Evolutionary conservation across 768 basidiomycete species (phyloP).

Genomic region (Podaxis pistillaris): DNA sequence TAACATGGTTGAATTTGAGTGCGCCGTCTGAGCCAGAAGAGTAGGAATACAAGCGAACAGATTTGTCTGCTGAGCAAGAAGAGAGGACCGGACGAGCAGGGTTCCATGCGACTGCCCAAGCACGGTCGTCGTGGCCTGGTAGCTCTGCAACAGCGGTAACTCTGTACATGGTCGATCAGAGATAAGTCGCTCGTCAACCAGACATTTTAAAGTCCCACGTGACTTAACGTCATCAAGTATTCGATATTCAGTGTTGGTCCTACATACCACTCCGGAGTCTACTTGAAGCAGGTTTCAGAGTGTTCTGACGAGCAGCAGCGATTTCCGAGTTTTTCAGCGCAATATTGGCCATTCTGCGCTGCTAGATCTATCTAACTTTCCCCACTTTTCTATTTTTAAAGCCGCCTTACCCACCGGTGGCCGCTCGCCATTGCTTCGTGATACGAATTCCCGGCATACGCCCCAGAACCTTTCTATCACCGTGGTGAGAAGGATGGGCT

Average conservation of each 20-base stretch:
- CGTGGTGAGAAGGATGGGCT: no score
- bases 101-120: slow-evolving; percentile 91
- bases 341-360: no score
- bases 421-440: neutral
- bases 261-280: no score
- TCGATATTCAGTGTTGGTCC: no score
- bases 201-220: neutral
- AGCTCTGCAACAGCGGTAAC: slow-evolving; percentile 1
- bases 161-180: slow-evolving; percentile 10
- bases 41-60: slow-evolving; percentile 84
- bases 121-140: slow-evolving; percentile 76
- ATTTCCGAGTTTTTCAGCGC: no score
- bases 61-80: slow-evolving; percentile 93
- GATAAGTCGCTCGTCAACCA: neutral
- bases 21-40: slow-evolving; percentile 19
- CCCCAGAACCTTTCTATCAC: neutral
- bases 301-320: no score
- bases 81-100: slow-evolving; percentile 78
- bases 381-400: no score
- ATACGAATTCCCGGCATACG: neutral
- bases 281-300: no score
- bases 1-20: no score
- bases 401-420: no score
- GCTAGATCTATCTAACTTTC: no score
- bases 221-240: neutral